Conservation (phyloP, 495 filamentous ascomycete species). For the Hypoxylon subgilvum region DNA sequence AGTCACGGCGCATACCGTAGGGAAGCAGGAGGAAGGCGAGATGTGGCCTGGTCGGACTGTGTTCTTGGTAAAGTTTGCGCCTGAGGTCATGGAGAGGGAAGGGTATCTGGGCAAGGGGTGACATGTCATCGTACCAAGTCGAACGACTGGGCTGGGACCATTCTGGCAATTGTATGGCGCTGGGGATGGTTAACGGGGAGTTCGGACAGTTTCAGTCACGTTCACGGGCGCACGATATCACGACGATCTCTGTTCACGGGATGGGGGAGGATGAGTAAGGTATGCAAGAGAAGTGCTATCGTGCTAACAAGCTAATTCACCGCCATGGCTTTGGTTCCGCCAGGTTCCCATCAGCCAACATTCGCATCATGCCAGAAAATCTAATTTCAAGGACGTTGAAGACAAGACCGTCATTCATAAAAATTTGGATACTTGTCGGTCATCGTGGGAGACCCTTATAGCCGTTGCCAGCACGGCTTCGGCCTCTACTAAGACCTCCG, state of each 20-base stretch:
- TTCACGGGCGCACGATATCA: too few species aligned
- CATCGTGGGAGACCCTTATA: slow-evolving; percentile 56
- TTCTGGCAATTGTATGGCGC: background rate
- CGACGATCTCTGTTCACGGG: too few species aligned
- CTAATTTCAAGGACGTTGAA: too few species aligned
- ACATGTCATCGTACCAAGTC: background rate
- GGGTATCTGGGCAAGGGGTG: slow-evolving; percentile 59
- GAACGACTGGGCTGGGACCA: background rate
- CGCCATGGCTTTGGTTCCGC: too few species aligned
- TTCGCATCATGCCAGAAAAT: too few species aligned
- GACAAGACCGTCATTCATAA: too few species aligned
- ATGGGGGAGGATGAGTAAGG: background rate
- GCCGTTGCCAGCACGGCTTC: slow-evolving; percentile 7
- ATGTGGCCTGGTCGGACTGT: slow-evolving; percentile 97
- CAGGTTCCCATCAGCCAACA: too few species aligned
- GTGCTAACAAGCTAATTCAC: slow-evolving; percentile 17
- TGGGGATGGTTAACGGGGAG: background rate
- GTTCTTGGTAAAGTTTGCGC: slow-evolving; percentile 88
- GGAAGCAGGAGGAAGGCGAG: slow-evolving; percentile 72
- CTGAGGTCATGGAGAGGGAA: slow-evolving; percentile 90
- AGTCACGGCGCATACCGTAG: slow-evolving; percentile 88
- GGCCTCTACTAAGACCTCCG: slow-evolving; percentile 4
- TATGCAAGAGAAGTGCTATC: slow-evolving; percentile 4
- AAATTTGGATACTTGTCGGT: too few species aligned
- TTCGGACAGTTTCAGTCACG: background rate